These are phyloP conservation scores for Dioscorea dumetorum DNA, from an alignment of 106 monocot species.

Conservation along the genomic window DNA sequence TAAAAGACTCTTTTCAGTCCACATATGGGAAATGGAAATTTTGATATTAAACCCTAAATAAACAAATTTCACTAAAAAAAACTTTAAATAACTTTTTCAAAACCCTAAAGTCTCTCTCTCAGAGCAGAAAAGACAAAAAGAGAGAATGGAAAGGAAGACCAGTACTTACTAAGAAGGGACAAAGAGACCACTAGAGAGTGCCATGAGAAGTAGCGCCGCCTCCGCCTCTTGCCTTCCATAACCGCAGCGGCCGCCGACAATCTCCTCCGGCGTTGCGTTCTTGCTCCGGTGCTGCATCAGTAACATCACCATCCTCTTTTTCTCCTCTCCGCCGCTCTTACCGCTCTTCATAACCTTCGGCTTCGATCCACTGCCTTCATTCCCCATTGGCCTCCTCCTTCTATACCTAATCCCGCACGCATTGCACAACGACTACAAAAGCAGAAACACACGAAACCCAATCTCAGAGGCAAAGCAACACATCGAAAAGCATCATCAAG, in stretches of 20 bases:
- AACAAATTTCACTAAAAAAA: background rate
- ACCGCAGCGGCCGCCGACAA: background rate
- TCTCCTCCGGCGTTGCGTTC: background rate
- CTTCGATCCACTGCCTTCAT: background rate
- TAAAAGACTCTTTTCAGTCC: too few species aligned
- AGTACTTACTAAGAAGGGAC: background rate
- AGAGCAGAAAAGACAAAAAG: background rate
- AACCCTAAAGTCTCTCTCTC: background rate
- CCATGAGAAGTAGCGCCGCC: constrained; percentile 39
- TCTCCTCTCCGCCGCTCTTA: constrained; percentile 6
- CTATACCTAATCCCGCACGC: constrained; percentile 38
- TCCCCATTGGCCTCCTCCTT: constrained; percentile 6
- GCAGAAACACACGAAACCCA: background rate
- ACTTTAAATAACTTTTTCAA: background rate
- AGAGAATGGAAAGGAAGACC: background rate
- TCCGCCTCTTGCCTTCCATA: constrained; percentile 17
- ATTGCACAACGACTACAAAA: constrained; percentile 34
- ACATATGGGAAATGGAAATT: too few species aligned
- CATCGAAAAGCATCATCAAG: background rate
- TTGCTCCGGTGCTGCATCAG: background rate
- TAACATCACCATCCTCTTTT: constrained; percentile 6
- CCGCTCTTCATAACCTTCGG: constrained; percentile 1
- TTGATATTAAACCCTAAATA: too few species aligned
- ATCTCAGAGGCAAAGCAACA: background rate
- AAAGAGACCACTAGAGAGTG: constrained; percentile 27